Evolutionary conservation across 83 land plant species (phyloP).

Genomic region (Larix sibirica): DNA sequence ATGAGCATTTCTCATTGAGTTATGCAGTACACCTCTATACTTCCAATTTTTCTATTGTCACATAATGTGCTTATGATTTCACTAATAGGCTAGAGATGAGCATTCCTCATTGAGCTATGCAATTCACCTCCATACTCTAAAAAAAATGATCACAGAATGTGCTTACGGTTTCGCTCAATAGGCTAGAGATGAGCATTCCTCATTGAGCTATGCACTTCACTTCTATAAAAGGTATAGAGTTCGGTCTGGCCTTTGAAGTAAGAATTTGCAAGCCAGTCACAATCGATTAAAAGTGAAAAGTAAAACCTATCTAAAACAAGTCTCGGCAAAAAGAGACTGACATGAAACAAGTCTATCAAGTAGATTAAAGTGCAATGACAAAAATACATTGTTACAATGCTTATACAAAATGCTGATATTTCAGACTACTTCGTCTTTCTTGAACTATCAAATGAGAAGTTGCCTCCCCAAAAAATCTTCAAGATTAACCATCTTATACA

Average conservation of each 20-base stretch:
- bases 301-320: not conserved
- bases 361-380: not conserved
- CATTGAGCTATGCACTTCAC: not conserved
- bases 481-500: not conserved
- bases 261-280: not conserved
- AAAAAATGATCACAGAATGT: too few relatives aligned
- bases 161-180: too few relatives aligned
- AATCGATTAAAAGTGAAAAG: not conserved
- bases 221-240: not conserved
- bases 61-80: too few relatives aligned
- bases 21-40: not conserved
- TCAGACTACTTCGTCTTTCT: not conserved
- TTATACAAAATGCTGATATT: constrained; percentile 2
- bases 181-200: not conserved
- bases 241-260: not conserved
- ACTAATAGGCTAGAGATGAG: too few relatives aligned
- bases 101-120: not conserved
- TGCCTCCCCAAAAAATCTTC: not conserved
- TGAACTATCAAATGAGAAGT: not conserved
- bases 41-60: too few relatives aligned
- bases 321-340: not conserved
- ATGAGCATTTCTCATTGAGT: not conserved
- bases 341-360: not conserved
- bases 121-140: not conserved
- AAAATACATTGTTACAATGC: not conserved